These are phyloP conservation scores for Cystobasidium onofrii DNA, from an alignment of 768 basidiomycete species.

Conservation along the genomic window DNA sequence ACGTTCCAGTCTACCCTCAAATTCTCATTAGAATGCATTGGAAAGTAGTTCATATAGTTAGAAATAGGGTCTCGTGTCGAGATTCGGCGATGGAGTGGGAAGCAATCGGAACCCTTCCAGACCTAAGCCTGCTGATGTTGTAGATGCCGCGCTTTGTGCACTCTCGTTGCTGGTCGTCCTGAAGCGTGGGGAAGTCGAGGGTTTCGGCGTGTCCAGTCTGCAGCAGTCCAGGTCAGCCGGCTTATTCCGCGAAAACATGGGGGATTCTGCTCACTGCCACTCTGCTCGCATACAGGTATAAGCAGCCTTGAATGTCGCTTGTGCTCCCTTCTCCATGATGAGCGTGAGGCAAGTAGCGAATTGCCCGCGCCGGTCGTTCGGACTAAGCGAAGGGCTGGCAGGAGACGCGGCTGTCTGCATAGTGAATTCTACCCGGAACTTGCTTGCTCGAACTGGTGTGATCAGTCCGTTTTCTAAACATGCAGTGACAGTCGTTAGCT, in stretches of 20 bases:
- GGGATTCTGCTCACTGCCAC: slow-evolving; percentile 53
- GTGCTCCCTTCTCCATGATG: slow-evolving; percentile 77
- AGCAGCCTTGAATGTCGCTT: slow-evolving; percentile 68
- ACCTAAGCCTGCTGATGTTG: neutral
- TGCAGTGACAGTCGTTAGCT: neutral
- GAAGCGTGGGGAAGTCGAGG: slow-evolving; percentile 17
- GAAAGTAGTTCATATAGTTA: too few species aligned
- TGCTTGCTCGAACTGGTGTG: slow-evolving; percentile 59
- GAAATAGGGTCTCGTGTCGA: neutral
- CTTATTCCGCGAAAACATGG: neutral
- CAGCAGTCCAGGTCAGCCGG: neutral
- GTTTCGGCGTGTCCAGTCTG: slow-evolving; percentile 23
- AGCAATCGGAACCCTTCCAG: slow-evolving; percentile 16
- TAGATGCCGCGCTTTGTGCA: neutral
- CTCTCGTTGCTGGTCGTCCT: slow-evolving; percentile 2
- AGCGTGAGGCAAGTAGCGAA: slow-evolving; percentile 59
- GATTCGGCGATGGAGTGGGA: slow-evolving; percentile 9
- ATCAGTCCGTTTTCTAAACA: slow-evolving; percentile 50
- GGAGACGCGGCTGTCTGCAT: slow-evolving; percentile 37
- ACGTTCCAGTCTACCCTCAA: too few species aligned
- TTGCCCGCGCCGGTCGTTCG: slow-evolving; percentile 42
- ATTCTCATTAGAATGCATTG: too few species aligned
- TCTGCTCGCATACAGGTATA: slow-evolving; percentile 58
- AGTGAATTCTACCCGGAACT: slow-evolving; percentile 73
- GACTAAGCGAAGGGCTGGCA: slow-evolving; percentile 6